These are phyloP conservation scores for Platanus orientalis DNA, from an alignment of 164 flowering plant species.

Conservation along the genomic window DNA sequence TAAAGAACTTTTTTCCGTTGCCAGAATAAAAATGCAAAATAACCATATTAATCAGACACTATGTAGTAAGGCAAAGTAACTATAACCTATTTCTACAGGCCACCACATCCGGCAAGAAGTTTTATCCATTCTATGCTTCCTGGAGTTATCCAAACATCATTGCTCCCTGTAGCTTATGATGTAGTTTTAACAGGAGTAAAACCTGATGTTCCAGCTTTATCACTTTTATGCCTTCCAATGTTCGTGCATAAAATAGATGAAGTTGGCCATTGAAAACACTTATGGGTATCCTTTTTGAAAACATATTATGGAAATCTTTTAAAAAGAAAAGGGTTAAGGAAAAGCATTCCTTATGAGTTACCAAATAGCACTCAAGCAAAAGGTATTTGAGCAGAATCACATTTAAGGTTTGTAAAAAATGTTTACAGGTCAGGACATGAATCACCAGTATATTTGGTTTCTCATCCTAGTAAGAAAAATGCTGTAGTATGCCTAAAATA, in stretches of 20 bases:
- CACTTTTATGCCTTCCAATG: slow-evolving; percentile 7
- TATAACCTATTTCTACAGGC: slow-evolving; percentile 33
- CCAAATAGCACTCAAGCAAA: too few relatives aligned
- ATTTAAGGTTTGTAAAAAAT: background rate
- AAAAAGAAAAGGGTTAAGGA: background rate
- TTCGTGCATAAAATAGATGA: slow-evolving; percentile 10
- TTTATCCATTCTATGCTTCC: slow-evolving; percentile 35
- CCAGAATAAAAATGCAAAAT: background rate
- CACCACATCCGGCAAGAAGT: slow-evolving; percentile 25
- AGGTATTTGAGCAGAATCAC: background rate
- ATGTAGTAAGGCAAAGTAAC: background rate
- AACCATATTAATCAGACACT: background rate
- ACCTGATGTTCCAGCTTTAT: slow-evolving; percentile 7
- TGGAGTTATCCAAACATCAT: slow-evolving; percentile 15
- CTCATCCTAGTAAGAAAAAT: too few relatives aligned
- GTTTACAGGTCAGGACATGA: too few relatives aligned
- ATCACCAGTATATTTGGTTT: too few relatives aligned
- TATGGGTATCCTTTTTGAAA: background rate
- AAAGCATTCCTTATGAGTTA: background rate
- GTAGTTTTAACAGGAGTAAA: slow-evolving; percentile 13
- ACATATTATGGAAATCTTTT: background rate
- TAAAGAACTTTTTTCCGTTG: background rate
- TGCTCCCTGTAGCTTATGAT: slow-evolving; percentile 11
- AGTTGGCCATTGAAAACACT: background rate
- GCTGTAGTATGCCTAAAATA: too few relatives aligned